Conservation (phyloP, 176 grass and related monocot species). For the Musa beccarii region DNA sequence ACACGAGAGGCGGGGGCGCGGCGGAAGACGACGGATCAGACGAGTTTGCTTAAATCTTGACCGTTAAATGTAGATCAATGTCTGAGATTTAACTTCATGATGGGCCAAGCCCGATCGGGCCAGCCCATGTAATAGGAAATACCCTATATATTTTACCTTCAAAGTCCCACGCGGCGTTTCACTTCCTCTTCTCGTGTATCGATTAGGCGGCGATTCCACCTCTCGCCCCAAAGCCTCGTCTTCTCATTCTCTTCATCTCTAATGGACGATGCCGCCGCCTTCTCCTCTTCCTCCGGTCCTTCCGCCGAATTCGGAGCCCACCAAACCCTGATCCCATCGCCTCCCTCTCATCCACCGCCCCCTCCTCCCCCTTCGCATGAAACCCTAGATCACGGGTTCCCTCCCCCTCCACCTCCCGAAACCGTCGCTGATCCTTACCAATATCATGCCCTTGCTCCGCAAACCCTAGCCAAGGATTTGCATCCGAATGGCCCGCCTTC, state of each 20-base stretch:
- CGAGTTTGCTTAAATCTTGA: too few species aligned
- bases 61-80: too few species aligned
- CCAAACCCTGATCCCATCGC: background rate
- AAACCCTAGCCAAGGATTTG: background rate
- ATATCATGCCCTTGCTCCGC: background rate
- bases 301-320: background rate
- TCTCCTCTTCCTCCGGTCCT: background rate
- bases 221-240: background rate
- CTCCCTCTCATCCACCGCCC: background rate
- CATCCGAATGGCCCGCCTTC: background rate
- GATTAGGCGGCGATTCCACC: too few species aligned
- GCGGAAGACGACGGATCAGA: too few species aligned
- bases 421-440: background rate
- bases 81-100: too few species aligned
- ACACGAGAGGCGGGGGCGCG: too few species aligned
- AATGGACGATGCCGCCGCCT: background rate
- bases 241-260: background rate
- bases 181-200: too few species aligned
- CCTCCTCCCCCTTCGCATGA: background rate
- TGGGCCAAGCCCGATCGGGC: too few species aligned
- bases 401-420: conserved; percentile 4
- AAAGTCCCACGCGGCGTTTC: too few species aligned
- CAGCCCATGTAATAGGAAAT: too few species aligned
- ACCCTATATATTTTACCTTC: too few species aligned
- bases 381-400: background rate